Percentiles rank a stretch among this genome's conserved stretches.
phyloP scores from a whole-genome alignment of 1,284 basidiomycete species.

The Lentinus polychrous region DNA sequence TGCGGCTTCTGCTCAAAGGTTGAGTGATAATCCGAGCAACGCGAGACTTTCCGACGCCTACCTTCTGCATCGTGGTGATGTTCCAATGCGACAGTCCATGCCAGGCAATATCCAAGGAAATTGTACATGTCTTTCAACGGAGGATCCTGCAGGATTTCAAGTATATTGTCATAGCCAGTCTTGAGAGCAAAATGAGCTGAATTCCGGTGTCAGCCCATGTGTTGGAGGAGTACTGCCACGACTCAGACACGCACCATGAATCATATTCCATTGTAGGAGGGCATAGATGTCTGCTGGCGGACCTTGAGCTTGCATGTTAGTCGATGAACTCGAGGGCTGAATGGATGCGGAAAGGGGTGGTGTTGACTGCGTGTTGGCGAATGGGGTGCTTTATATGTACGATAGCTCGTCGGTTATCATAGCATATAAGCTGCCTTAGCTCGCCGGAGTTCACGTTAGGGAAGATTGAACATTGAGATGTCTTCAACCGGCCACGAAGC shows the following conservation, averaged over 20 bases:
- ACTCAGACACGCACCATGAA: conserved; percentile 10
- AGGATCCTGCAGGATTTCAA: conserved; percentile 27
- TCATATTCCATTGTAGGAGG: conserved; percentile 12
- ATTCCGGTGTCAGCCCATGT: background rate
- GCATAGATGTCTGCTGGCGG: background rate
- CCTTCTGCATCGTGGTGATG: conserved; percentile 30
- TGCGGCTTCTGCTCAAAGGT: conserved; percentile 14
- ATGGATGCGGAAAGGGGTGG: too few relatives aligned
- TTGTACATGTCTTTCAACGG: conserved; percentile 30
- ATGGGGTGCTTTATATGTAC: too few relatives aligned
- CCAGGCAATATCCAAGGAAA: conserved; percentile 34
- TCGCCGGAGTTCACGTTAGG: too few relatives aligned
- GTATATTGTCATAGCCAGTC: conserved; percentile 26
- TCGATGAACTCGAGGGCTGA: too few relatives aligned
- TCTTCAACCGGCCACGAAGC: too few relatives aligned
- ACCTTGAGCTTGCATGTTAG: too few relatives aligned
- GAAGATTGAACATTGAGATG: too few relatives aligned
- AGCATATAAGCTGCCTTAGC: too few relatives aligned
- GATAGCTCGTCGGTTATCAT: too few relatives aligned
- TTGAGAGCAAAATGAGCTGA: conserved; percentile 29
- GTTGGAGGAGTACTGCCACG: background rate
- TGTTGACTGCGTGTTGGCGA: too few relatives aligned
- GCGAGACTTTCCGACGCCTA: background rate
- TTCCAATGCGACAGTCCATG: conserved; percentile 27
- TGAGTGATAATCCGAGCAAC: background rate